Evolutionary conservation across 129 eudicot species (phyloP).

Genomic region (Oenanthe sinensis): DNA sequence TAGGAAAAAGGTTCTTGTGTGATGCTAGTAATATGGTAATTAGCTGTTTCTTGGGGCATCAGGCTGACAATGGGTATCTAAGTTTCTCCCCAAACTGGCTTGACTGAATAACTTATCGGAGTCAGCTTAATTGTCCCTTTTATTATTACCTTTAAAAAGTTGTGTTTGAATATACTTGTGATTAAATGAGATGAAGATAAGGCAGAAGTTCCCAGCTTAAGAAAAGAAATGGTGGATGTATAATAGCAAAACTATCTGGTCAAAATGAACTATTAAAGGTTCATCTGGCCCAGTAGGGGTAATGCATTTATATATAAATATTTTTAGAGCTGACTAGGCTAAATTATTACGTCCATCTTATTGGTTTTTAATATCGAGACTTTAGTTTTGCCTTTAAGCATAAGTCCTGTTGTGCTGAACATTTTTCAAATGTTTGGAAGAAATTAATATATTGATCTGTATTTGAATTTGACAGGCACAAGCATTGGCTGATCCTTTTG

Average conservation of each 20-base stretch:
- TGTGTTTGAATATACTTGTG: not conserved
- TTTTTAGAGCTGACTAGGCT: not conserved
- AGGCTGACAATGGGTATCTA: not conserved
- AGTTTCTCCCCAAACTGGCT: not conserved
- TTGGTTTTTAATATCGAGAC: not conserved
- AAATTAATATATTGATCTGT: not conserved
- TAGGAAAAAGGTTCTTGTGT: not conserved
- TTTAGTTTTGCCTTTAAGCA: not conserved
- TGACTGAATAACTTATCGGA: not conserved
- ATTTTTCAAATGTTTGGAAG: not conserved
- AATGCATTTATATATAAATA: not conserved
- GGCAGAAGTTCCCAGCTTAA: not conserved
- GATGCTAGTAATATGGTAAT: not conserved
- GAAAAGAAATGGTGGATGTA: not conserved
- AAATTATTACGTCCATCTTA: not conserved
- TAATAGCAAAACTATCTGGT: not conserved
- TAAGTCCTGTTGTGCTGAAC: not conserved
- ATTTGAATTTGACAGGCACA: constrained; percentile 55
- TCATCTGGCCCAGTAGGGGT: not conserved
- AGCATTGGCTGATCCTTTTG: constrained; percentile 69
- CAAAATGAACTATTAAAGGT: not conserved
- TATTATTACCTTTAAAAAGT: not conserved
- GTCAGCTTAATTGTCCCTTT: not conserved
- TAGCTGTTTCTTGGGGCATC: not conserved
- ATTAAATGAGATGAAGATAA: not conserved